Conservation (phyloP, 2,329 filamentous ascomycete species). For the Ploettnerulaceae sp. region DNA sequence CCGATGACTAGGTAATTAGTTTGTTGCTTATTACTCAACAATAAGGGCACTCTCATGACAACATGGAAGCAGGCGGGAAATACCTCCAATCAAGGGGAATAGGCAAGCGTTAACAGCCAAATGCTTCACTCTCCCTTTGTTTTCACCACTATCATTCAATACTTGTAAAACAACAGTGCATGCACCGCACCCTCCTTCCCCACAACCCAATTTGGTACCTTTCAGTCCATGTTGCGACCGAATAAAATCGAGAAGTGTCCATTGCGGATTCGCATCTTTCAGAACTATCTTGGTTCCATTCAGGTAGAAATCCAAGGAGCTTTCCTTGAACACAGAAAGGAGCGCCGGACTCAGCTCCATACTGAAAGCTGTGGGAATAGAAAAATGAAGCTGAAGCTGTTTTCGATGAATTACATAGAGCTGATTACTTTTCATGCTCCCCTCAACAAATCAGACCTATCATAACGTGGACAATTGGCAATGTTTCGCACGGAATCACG, state of each 20-base stretch:
- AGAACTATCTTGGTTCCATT: slow-evolving; percentile 85
- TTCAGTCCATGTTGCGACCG: slow-evolving; percentile 73
- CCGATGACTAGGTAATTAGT: slow-evolving; percentile 74
- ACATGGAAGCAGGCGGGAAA: not conserved
- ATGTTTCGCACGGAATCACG: not conserved
- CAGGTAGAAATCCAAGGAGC: slow-evolving; percentile 78
- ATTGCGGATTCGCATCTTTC: slow-evolving; percentile 83
- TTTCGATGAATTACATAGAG: not conserved
- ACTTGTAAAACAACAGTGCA: slow-evolving; percentile 93
- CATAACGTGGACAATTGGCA: not conserved
- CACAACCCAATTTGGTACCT: slow-evolving; percentile 91
- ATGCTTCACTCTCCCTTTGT: slow-evolving; percentile 70
- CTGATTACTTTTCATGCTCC: not conserved
- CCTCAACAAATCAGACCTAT: not conserved
- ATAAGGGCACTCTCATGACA: not conserved
- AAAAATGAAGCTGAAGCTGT: not conserved
- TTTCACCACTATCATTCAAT: slow-evolving; percentile 56
- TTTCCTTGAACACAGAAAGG: slow-evolving; percentile 20
- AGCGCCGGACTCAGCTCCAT: slow-evolving; percentile 24
- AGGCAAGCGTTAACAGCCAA: slow-evolving; percentile 93
- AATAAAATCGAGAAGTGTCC: slow-evolving; percentile 86
- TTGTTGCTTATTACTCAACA: slow-evolving; percentile 32
- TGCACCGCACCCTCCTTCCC: slow-evolving; percentile 90
- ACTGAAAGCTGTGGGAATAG: not conserved
- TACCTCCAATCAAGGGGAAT: slow-evolving; percentile 29